Conservation (phyloP, 2,329 filamentous ascomycete species). For the Phoma sp. region DNA sequence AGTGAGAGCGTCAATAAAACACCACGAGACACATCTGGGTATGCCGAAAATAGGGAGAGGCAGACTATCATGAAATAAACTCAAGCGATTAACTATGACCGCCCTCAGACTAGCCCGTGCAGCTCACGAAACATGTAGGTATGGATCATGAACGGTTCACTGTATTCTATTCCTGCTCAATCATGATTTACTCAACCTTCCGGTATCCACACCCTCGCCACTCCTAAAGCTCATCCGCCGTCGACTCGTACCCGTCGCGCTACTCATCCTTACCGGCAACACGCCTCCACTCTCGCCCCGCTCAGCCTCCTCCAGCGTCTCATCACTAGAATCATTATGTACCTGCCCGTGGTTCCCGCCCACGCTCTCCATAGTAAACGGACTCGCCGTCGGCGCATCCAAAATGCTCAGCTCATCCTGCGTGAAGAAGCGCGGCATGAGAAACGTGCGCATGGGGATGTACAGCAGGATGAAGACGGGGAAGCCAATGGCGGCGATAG, state of each 20-base stretch:
- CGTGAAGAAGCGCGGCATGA: conserved; percentile 61
- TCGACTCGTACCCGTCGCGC: neutral
- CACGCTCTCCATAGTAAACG: conserved; percentile 61
- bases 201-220: neutral
- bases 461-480: conserved; percentile 64
- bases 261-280: neutral
- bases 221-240: neutral
- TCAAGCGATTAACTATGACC: too few species aligned
- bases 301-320: conserved; percentile 37
- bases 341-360: conserved; percentile 55
- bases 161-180: too few species aligned
- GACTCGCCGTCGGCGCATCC: conserved; percentile 63
- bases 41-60: too few species aligned
- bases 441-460: conserved; percentile 61
- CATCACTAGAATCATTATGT: conserved; percentile 7
- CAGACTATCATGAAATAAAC: too few species aligned
- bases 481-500: conserved; percentile 66
- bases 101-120: too few species aligned
- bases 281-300: conserved; percentile 28
- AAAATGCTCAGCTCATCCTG: conserved; percentile 58
- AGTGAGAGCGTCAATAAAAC: too few species aligned
- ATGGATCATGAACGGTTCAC: too few species aligned
- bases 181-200: too few species aligned
- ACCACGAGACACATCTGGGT: too few species aligned
- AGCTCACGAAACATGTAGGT: too few species aligned